A percentile compares a stretch with the other conserved stretches of the same genome.
Conservation (phyloP, 1,139 yeast species). For the Scheffersomyces parashehatae region DNA sequence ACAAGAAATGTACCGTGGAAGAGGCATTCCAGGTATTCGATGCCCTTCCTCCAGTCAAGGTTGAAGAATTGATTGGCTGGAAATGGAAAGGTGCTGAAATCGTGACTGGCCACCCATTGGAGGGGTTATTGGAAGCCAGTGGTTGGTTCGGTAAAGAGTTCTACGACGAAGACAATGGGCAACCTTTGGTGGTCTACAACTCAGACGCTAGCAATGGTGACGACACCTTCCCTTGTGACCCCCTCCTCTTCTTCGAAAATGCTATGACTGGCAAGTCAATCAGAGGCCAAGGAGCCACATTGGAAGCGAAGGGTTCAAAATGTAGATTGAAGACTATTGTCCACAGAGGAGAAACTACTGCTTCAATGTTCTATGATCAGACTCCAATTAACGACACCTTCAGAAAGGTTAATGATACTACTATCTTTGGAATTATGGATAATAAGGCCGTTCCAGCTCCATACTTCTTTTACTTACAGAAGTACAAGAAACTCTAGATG, state of each 20-base stretch:
- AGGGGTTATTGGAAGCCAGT: not conserved
- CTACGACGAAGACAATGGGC: not conserved
- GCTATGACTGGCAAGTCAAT: not conserved
- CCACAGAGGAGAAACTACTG: slow-evolving; percentile 1
- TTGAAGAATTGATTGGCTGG: not conserved
- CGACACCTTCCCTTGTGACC: not conserved
- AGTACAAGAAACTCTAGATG: not conserved
- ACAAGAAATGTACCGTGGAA: not conserved
- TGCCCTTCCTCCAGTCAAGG: not conserved
- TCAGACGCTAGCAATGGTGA: not conserved
- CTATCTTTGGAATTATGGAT: slow-evolving; percentile 2
- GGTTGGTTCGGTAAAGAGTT: slow-evolving; percentile 1
- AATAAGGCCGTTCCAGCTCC: not conserved
- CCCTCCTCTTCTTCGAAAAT: not conserved
- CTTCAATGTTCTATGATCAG: slow-evolving; percentile 5
- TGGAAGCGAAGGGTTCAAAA: not conserved
- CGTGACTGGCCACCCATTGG: not conserved
- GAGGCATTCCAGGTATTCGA: not conserved
- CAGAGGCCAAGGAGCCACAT: not conserved
- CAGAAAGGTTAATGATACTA: slow-evolving; percentile 4
- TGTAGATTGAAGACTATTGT: slow-evolving; percentile 4
- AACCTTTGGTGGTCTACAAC: not conserved
- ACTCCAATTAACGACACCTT: slow-evolving; percentile 4
- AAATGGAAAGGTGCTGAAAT: not conserved
- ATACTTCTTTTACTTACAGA: not conserved